Base-by-base conservation (phyloP, 257 asterid genomes). In the Solanum appendiculatum region DNA sequence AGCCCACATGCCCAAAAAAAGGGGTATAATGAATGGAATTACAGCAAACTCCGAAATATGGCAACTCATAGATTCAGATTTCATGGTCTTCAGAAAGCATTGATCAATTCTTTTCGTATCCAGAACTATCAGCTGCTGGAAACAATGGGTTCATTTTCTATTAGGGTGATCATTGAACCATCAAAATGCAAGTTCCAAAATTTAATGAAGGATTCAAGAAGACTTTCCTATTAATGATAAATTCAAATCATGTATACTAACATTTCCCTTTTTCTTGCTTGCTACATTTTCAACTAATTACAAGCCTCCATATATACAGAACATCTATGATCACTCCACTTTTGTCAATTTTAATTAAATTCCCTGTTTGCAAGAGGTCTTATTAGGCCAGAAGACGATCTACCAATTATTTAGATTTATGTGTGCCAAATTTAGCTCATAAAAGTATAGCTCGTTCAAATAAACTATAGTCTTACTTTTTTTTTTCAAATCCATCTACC, bases 1-100 rank as follows among this genome's bases (percentile, higher is more conserved):
- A 94, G 93, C 73, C 94, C 96, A 13, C 77, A 87, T 9, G 89
- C 96, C 0, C 92, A n/a, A n/a, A n/a, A n/a, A n/a, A n/a, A n/a
- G n/a, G n/a, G n/a, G n/a, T n/a, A n/a, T n/a, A n/a, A n/a, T n/a
- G n/a, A n/a, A n/a, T n/a, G n/a, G n/a, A n/a, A n/a, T n/a, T n/a
- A n/a, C n/a, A n/a, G n/a, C n/a, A n/a, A n/a, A n/a, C n/a, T n/a
- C n/a, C n/a, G n/a, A n/a, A n/a, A n/a, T n/a, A n/a, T n/a, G n/a
- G n/a, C n/a, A n/a, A n/a, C n/a, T n/a, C n/a, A n/a, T n/a, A n/a
- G n/a, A n/a, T n/a, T n/a, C n/a, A n/a, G n/a, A n/a, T n/a, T n/a
- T n/a, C n/a, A n/a, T n/a, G n/a, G n/a, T n/a, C n/a, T n/a, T n/a
- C n/a, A n/a, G n/a, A n/a, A n/a, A n/a, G n/a, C n/a, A n/a, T 33